Percentiles rank a stretch among this genome's conserved stretches.
Evolutionary conservation across 345 rosid species (phyloP).

Genomic region (Arabidopsis arenosa): DNA sequence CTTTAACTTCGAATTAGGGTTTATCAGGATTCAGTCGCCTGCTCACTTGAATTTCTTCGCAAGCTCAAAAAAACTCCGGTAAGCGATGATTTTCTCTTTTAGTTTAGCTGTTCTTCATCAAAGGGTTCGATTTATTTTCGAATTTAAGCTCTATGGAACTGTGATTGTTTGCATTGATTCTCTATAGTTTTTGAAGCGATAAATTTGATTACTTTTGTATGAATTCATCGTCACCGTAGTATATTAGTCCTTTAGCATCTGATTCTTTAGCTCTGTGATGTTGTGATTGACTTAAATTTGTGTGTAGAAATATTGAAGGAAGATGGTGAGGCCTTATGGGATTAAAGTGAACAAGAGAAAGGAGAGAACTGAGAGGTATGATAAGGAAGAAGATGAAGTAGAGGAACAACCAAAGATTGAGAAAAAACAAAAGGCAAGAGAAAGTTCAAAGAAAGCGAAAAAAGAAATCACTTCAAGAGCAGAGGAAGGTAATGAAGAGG

Average conservation of each 20-base stretch:
- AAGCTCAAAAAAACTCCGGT: slow-evolving; percentile 22
- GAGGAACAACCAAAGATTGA: slow-evolving; percentile 46
- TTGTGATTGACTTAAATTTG: slow-evolving; percentile 14
- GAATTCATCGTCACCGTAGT: neutral
- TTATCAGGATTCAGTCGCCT: slow-evolving; percentile 29
- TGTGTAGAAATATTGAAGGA: slow-evolving; percentile 12
- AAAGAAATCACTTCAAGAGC: slow-evolving; percentile 27
- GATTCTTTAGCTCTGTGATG: neutral
- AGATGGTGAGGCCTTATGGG: slow-evolving; percentile 73
- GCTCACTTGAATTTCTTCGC: slow-evolving; percentile 15
- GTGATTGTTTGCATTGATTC: slow-evolving; percentile 16
- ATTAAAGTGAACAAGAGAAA: slow-evolving; percentile 68
- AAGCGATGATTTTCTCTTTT: slow-evolving; percentile 12
- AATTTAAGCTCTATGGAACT: slow-evolving; percentile 9
- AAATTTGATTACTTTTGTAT: slow-evolving; percentile 5
- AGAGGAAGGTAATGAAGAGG: slow-evolving; percentile 40
- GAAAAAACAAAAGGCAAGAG: slow-evolving; percentile 31
- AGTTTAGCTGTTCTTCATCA: neutral
- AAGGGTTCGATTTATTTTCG: neutral
- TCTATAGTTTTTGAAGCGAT: neutral
- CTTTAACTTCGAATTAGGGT: slow-evolving; percentile 34
- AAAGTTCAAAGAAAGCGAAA: slow-evolving; percentile 41
- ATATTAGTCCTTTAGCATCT: slow-evolving; percentile 6
- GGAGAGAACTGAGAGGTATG: slow-evolving; percentile 64
- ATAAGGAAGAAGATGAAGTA: slow-evolving; percentile 54